phyloP scores from a whole-genome alignment of 768 basidiomycete genomes.

The Lactarius sp. region DNA sequence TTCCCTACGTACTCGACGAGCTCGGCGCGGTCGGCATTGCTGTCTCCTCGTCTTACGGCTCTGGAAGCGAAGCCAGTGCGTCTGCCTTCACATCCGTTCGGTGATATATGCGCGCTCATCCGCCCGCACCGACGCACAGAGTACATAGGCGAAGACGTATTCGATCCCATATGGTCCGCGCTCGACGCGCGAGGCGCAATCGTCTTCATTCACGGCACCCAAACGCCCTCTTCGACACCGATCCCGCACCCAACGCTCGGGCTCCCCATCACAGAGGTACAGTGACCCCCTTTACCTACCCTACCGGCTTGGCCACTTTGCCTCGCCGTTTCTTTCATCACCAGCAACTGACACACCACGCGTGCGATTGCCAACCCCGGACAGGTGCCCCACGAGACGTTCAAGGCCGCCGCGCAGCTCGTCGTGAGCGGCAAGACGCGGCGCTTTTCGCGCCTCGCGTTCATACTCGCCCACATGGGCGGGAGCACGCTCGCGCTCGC shows the following conservation, averaged over 20 bases:
- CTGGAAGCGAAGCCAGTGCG: constrained; percentile 50
- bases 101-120: background rate
- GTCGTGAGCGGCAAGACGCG: constrained; percentile 69
- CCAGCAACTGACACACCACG: constrained; percentile 7
- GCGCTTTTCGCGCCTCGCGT: constrained; percentile 51
- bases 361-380: background rate
- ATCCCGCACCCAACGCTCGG: constrained; percentile 61
- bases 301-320: background rate
- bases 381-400: constrained; percentile 78
- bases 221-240: constrained; percentile 59
- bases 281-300: background rate
- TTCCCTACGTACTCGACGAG: constrained; percentile 54
- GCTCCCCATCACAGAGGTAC: constrained; percentile 63
- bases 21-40: constrained; percentile 61
- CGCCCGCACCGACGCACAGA: constrained; percentile 34
- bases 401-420: constrained; percentile 74
- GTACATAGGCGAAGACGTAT: constrained; percentile 62
- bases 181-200: constrained; percentile 53
- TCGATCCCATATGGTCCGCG: constrained; percentile 67
- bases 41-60: constrained; percentile 63
- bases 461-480: constrained; percentile 73
- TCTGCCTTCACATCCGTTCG: background rate
- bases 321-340: background rate
- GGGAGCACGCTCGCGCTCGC: constrained; percentile 63
- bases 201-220: constrained; percentile 71